Evolutionary conservation across 1,284 basidiomycete genomes (phyloP).

Genomic region (Fomitopsis schrenkii): DNA sequence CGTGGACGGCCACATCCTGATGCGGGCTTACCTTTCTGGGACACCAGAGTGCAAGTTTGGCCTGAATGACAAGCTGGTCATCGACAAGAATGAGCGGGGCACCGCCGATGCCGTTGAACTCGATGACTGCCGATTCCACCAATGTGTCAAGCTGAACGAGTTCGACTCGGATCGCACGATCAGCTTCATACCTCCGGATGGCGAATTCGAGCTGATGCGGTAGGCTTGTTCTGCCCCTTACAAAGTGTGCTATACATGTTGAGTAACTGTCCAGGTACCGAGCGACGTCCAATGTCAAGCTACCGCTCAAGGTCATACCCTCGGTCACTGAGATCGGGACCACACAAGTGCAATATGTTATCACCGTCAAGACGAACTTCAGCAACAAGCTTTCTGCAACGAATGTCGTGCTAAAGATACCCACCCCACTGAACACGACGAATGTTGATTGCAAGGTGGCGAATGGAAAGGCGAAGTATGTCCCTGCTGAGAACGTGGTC

Average conservation of each 20-base stretch:
- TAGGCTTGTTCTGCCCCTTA: constrained; percentile 28
- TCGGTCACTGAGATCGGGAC: constrained; percentile 94
- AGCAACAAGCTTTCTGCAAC: constrained; percentile 91
- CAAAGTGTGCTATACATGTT: neutral
- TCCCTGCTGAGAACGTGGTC: constrained; percentile 91
- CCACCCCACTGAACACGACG: constrained; percentile 93
- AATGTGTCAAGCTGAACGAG: constrained; percentile 93
- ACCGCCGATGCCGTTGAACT: constrained; percentile 83
- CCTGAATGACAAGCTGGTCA: constrained; percentile 95
- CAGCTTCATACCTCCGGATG: constrained; percentile 97
- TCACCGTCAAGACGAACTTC: constrained; percentile 89
- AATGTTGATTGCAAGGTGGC: constrained; percentile 88
- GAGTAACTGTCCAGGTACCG: constrained; percentile 66
- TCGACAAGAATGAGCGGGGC: constrained; percentile 74
- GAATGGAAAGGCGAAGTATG: constrained; percentile 95
- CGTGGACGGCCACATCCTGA: constrained; percentile 96
- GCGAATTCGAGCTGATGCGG: constrained; percentile 99
- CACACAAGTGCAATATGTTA: constrained; percentile 86
- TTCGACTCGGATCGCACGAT: constrained; percentile 93
- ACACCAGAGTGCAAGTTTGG: constrained; percentile 99
- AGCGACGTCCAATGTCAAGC: constrained; percentile 91
- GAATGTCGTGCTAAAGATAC: constrained; percentile 90
- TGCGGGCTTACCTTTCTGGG: constrained; percentile 96
- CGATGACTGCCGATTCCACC: constrained; percentile 98
- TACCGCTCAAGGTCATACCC: constrained; percentile 88